These are phyloP conservation scores for Neonothopanus nambi DNA, from an alignment of 1,284 basidiomycete species.

Conservation along the genomic window DNA sequence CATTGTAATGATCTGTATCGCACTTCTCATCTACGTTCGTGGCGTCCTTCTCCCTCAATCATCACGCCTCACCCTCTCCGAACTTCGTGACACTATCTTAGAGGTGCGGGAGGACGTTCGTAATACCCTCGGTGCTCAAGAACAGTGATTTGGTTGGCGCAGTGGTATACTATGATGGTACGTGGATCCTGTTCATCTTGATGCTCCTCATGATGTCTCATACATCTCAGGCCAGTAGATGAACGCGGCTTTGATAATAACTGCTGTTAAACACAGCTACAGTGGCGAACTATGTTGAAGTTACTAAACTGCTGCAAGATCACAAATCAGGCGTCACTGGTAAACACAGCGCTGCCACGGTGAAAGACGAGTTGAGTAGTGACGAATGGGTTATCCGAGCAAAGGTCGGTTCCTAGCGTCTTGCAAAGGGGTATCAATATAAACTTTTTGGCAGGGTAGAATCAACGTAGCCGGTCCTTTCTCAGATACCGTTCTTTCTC, in stretches of 20 bases:
- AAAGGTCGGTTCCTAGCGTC: constrained; percentile 49
- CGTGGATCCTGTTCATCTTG: too few relatives aligned
- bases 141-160: constrained; percentile 75
- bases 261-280: constrained; percentile 92
- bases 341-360: constrained; percentile 74
- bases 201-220: too few relatives aligned
- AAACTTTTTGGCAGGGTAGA: constrained; percentile 57
- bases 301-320: constrained; percentile 79
- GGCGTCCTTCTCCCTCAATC: constrained; percentile 26
- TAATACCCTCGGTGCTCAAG: constrained; percentile 83
- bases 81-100: constrained; percentile 45
- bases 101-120: constrained; percentile 53
- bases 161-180: too few relatives aligned
- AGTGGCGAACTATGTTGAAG: constrained; percentile 90
- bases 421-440: not conserved
- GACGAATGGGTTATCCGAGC: constrained; percentile 83
- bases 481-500: constrained; percentile 81
- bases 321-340: constrained; percentile 36
- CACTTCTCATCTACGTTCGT: constrained; percentile 48
- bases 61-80: constrained; percentile 29
- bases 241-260: constrained; percentile 95
- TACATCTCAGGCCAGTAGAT: constrained; percentile 90
- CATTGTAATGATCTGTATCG: constrained; percentile 59
- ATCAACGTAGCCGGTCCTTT: constrained; percentile 99
- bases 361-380: constrained; percentile 85